These are phyloP conservation scores for Boletellus ananas DNA, from an alignment of 768 basidiomycete species.

Conservation along the genomic window DNA sequence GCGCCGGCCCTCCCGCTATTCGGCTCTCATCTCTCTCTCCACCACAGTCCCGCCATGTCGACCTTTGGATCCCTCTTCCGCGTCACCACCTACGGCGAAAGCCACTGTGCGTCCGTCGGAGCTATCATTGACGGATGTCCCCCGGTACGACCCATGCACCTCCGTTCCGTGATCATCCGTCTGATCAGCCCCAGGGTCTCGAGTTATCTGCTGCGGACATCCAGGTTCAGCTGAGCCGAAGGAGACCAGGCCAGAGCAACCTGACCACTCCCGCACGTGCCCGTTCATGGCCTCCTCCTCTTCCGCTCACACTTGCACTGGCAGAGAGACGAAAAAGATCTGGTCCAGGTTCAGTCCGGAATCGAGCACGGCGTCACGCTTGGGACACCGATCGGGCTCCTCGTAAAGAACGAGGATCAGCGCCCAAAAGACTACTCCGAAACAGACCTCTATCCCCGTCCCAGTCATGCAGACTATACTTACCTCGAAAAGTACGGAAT, in stretches of 20 bases:
- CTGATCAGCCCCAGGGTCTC: constrained; percentile 60
- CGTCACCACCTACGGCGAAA: constrained; percentile 97
- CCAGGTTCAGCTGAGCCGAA: constrained; percentile 84
- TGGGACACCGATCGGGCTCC: constrained; percentile 95
- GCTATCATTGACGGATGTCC: constrained; percentile 98
- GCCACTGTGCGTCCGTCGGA: constrained; percentile 94
- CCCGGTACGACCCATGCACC: constrained; percentile 55
- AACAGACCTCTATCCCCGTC: constrained; percentile 95
- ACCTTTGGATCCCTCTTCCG: constrained; percentile 89
- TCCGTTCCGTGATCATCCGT: constrained; percentile 6
- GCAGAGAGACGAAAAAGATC: constrained; percentile 93
- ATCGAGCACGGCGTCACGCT: constrained; percentile 91
- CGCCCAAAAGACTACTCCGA: constrained; percentile 98
- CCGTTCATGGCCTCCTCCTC: neutral
- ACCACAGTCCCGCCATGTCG: constrained; percentile 58
- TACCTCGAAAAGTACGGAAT: constrained; percentile 97
- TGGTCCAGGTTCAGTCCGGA: constrained; percentile 91
- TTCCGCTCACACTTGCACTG: constrained; percentile 1
- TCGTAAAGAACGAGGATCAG: constrained; percentile 97
- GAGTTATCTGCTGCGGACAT: constrained; percentile 77
- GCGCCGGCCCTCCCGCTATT: constrained; percentile 1
- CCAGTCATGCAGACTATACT: constrained; percentile 96
- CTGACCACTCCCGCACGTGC: constrained; percentile 87
- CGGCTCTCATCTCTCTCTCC: constrained; percentile 12
- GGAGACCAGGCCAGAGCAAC: constrained; percentile 93